phyloP scores from a whole-genome alignment of 176 grass and related monocot species.

The Triticum monococcum region DNA sequence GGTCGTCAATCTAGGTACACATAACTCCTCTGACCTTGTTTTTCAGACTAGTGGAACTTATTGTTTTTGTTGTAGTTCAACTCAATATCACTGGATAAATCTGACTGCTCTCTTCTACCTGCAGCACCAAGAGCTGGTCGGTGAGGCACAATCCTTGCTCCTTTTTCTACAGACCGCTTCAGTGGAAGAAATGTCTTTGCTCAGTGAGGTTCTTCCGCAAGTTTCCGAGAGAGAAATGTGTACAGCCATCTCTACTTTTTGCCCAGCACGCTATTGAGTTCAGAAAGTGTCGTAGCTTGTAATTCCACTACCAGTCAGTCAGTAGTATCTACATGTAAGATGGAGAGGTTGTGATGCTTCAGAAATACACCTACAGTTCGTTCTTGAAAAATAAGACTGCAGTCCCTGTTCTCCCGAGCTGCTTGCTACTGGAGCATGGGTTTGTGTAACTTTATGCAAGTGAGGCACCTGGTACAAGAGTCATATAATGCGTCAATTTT shows the following conservation, averaged over 20 bases:
- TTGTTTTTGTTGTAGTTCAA: background rate
- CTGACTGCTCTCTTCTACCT: constrained; percentile 1
- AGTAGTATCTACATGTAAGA: constrained; percentile 31
- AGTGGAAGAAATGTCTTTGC: constrained; percentile 19
- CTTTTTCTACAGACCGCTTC: constrained; percentile 9
- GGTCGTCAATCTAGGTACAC: constrained; percentile 57
- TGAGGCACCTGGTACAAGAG: background rate
- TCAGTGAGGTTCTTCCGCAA: constrained; percentile 30
- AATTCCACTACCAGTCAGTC: background rate
- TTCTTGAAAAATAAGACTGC: constrained; percentile 34
- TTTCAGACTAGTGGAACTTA: background rate
- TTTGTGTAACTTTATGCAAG: background rate
- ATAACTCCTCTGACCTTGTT: background rate
- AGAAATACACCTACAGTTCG: constrained; percentile 30
- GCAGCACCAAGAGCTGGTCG: constrained; percentile 63
- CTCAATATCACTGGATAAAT: background rate
- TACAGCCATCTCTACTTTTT: constrained; percentile 52
- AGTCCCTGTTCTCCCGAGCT: background rate
- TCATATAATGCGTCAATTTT: constrained; percentile 18
- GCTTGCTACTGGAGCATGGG: constrained; percentile 9
- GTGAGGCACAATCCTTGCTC: constrained; percentile 13
- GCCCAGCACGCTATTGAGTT: constrained; percentile 30
- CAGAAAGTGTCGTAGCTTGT: constrained; percentile 26
- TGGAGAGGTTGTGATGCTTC: constrained; percentile 2
- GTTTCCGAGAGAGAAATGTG: constrained; percentile 45